Evolutionary conservation across 2,329 filamentous ascomycete genomes (phyloP).

Genomic region (Amphichorda felina): DNA sequence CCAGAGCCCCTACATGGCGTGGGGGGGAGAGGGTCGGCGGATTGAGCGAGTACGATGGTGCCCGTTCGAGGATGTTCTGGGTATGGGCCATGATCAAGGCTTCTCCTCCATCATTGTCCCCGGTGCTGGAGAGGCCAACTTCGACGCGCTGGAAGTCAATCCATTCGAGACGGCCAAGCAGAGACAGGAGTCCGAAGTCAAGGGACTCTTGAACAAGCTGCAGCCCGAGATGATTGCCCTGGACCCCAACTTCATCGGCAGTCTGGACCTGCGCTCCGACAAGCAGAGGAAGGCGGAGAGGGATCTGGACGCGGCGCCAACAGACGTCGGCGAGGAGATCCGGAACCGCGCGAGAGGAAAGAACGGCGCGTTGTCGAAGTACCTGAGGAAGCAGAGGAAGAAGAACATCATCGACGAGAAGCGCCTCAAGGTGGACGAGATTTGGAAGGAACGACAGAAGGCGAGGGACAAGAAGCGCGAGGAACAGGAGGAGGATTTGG

Average conservation of each 20-base stretch:
- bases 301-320: conserved; percentile 61
- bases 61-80: conserved; percentile 87
- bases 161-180: conserved; percentile 91
- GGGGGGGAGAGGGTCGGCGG: conserved; percentile 74
- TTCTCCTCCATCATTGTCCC: conserved; percentile 87
- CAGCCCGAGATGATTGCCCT: conserved; percentile 95
- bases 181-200: conserved; percentile 85
- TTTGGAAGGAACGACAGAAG: conserved; percentile 62
- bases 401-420: conserved; percentile 97
- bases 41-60: conserved; percentile 84
- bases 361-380: conserved; percentile 80
- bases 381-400: conserved; percentile 80
- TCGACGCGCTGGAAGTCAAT: conserved; percentile 85
- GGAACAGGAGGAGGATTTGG: conserved; percentile 61
- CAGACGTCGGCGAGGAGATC: conserved; percentile 46
- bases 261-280: conserved; percentile 69
- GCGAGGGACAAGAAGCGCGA: conserved; percentile 50
- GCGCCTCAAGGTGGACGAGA: conserved; percentile 72
- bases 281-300: conserved; percentile 66
- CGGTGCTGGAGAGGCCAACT: conserved; percentile 94
- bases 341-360: conserved; percentile 75
- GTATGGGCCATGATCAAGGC: conserved; percentile 70
- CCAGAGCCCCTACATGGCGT: conserved; percentile 82
- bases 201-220: conserved; percentile 82
- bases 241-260: conserved; percentile 84